Evolutionary conservation across 2,329 filamentous ascomycete genomes (phyloP), one percentile per base, ranked within the genome.

Genomic region (Cordyceps sp.): DNA sequence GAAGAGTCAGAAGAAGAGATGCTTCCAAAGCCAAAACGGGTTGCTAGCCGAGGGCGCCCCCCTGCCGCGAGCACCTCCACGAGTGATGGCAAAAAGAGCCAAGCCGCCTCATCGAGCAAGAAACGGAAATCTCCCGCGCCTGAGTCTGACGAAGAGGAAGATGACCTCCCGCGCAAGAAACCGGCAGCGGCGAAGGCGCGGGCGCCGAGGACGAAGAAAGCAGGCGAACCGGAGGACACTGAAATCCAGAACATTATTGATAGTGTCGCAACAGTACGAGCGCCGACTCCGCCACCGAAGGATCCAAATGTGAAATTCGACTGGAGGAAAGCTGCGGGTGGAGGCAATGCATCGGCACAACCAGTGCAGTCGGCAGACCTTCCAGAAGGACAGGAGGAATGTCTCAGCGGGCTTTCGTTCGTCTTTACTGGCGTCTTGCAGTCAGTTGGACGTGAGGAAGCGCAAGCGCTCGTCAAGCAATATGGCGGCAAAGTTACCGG

Each of bases 381-480:
- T 31, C 90, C 90, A 1, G 68, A 72, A 15, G 90, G 90, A 7
- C 75, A 76, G 32, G 82, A 90, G 10, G 92, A 94, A 44, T 98
- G 90, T 49, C 68, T 98, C 34, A 76, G 77, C 33, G 90, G 92
- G 0, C 64, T 96, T 34, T 80, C 74, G 0, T 98, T 98, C 48
- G 90, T 98, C 19, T 98, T 98, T 46, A 98, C 92, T 1, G 90
- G 90, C 17, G 66, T 94, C 17, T 62, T 96, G 25, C 70, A 81
- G 37, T 76, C 71, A 0, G 69, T 96, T 35, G 76, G 80, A 28
- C 75, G 90, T 37, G 85, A 93, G 6, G 85, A 93, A 44, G 88
- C 73, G 2, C 78, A 86, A 41, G 75, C 70, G 27, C 62, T 98
- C 14, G 83, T 96, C 35, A 98, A 98, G 53, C 74, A 78, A 39